These are phyloP conservation scores for Phalaenopsis aphrodite DNA, from an alignment of 106 monocot species.

Conservation along the genomic window DNA sequence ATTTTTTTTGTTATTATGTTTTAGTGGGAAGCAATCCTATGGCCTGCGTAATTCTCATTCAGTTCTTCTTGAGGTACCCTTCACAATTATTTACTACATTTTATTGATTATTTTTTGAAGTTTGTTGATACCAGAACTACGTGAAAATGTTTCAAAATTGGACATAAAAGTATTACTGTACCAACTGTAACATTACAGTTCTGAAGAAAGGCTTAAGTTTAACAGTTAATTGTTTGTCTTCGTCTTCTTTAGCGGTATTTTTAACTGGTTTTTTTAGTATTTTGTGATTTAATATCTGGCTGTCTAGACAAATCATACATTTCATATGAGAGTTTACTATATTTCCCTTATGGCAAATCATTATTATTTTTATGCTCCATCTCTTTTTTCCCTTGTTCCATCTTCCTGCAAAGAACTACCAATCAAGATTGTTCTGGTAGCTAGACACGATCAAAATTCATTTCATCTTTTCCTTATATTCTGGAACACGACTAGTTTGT, in stretches of 20 bases:
- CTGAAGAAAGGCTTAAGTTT: background rate
- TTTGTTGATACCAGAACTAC: background rate
- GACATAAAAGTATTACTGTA: background rate
- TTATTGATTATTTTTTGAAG: background rate
- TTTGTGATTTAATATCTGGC: background rate
- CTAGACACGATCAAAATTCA: too few species aligned
- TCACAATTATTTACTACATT: background rate
- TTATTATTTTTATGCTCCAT: background rate
- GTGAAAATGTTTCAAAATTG: background rate
- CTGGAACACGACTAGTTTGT: too few species aligned
- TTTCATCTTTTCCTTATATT: too few species aligned
- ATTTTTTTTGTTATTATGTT: background rate
- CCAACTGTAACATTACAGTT: background rate
- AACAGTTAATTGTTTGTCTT: background rate
- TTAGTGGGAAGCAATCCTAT: conserved; percentile 66
- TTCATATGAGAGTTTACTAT: background rate
- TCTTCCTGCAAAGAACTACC: background rate
- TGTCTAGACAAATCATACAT: background rate
- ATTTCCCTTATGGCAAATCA: background rate
- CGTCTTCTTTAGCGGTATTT: background rate
- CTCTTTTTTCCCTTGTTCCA: background rate
- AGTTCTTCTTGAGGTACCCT: conserved; percentile 47
- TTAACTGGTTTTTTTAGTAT: background rate
- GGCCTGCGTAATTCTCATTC: conserved; percentile 79
- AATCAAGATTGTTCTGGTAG: background rate